Evolutionary conservation across 176 grass and related monocot species (phyloP).

Genomic region (Eragrostis curvula): DNA sequence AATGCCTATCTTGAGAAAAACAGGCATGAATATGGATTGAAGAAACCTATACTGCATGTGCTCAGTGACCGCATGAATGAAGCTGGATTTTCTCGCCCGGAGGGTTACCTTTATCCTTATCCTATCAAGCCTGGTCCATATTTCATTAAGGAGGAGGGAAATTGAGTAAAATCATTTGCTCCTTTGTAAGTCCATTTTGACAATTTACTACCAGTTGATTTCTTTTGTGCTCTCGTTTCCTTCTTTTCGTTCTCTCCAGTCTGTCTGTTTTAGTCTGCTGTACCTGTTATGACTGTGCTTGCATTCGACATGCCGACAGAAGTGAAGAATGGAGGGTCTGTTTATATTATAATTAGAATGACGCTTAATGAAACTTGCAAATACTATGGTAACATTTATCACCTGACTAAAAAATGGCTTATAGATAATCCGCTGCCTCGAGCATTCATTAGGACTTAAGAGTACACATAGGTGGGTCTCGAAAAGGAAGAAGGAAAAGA

Average conservation of each 20-base stretch:
- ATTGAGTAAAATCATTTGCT: constrained; percentile 38
- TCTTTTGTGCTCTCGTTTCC: background rate
- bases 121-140: constrained; percentile 74
- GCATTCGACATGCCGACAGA: background rate
- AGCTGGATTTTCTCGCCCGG: constrained; percentile 75
- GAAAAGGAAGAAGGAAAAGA: background rate
- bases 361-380: constrained; percentile 18
- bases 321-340: background rate
- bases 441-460: constrained; percentile 25
- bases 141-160: constrained; percentile 68
- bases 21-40: constrained; percentile 77
- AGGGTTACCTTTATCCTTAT: constrained; percentile 76
- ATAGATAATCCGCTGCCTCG: constrained; percentile 24
- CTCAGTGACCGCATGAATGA: constrained; percentile 85
- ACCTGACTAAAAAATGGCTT: constrained; percentile 13
- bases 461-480: constrained; percentile 3
- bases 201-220: background rate
- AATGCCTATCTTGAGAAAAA: constrained; percentile 75
- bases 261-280: constrained; percentile 36
- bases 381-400: constrained; percentile 26
- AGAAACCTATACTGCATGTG: constrained; percentile 81
- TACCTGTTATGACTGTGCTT: constrained; percentile 21
- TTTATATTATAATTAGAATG: constrained; percentile 37
- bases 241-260: background rate
- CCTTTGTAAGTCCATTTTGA: constrained; percentile 32